These are phyloP conservation scores for Yamadazyma insecticola DNA, from an alignment of 805 yeast genomes.

Conservation along the genomic window DNA sequence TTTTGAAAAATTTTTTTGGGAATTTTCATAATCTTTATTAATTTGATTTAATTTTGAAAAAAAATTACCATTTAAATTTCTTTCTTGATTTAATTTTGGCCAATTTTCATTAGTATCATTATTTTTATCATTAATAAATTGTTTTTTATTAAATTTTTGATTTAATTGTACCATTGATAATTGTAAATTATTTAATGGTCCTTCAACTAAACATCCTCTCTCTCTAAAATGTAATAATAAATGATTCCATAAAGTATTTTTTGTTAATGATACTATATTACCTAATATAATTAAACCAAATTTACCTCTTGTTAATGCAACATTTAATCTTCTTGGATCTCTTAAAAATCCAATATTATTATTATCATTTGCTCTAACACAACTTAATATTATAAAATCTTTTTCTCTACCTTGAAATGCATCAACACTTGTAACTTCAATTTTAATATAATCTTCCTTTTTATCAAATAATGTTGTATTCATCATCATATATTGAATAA, in stretches of 20 bases:
- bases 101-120: conserved; percentile 14
- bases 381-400: conserved; percentile 38
- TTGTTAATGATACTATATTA: conserved; percentile 72
- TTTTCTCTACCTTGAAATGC: conserved; percentile 44
- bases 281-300: conserved; percentile 59
- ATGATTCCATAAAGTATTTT: conserved; percentile 73
- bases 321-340: conserved; percentile 42
- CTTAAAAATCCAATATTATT: conserved; percentile 39
- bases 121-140: neutral
- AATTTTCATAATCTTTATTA: conserved; percentile 9
- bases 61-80: conserved; percentile 26
- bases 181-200: conserved; percentile 75
- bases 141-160: conserved; percentile 22
- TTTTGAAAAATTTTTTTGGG: conserved; percentile 1
- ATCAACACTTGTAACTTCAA: conserved; percentile 69
- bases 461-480: conserved; percentile 56
- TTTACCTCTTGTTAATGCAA: conserved; percentile 41
- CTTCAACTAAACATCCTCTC: conserved; percentile 85
- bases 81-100: conserved; percentile 22
- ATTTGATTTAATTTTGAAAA: conserved; percentile 24
- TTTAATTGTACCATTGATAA: conserved; percentile 55
- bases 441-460: conserved; percentile 58
- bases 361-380: conserved; percentile 41
- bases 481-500: conserved; percentile 71
- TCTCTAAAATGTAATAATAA: conserved; percentile 75